Conservation (phyloP, 2,329 filamentous ascomycete genomes). For the Zymoseptoria passerinii region DNA sequence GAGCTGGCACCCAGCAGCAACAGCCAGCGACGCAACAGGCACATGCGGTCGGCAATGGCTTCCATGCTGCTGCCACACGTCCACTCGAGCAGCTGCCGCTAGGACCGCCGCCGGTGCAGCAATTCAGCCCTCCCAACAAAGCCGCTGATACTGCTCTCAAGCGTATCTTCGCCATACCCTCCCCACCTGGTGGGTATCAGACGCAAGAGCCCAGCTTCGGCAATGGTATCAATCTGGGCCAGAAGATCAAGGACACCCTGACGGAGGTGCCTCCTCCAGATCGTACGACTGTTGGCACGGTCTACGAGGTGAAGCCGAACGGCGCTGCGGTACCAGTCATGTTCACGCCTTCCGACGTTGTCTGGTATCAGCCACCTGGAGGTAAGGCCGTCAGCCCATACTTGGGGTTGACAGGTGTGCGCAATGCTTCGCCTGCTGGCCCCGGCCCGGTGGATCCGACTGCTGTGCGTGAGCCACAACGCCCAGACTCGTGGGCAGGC, state of each 20-base stretch:
- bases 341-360: not conserved
- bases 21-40: no score
- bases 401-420: not conserved
- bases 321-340: not conserved
- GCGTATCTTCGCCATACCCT: no score
- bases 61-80: no score
- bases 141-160: no score
- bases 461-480: not conserved
- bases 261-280: not conserved
- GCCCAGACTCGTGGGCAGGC: not conserved
- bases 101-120: no score
- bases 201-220: not conserved
- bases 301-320: not conserved
- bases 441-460: no score
- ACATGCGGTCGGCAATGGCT: no score
- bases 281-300: not conserved
- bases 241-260: not conserved
- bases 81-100: no score
- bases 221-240: not conserved
- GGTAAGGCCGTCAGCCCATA: not conserved
- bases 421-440: not conserved
- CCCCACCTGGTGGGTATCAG: not conserved
- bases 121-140: no score
- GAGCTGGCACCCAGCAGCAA: no score
- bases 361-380: not conserved